These are phyloP conservation scores for Gracilaria caudata DNA, from an alignment of 23 red algal genomes.

Conservation along the genomic window DNA sequence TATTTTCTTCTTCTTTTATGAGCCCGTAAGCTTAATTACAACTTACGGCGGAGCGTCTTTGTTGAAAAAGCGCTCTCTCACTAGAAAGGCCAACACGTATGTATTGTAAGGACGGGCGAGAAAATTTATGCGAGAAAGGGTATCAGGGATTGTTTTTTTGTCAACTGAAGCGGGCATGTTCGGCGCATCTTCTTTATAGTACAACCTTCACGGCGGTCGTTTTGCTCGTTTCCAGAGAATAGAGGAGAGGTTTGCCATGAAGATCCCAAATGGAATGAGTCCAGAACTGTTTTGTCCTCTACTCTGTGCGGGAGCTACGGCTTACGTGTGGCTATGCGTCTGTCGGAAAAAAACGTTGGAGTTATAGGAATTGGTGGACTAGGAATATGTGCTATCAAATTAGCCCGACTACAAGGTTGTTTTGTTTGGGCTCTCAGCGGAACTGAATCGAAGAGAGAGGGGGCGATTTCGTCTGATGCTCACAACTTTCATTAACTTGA, in stretches of 20 bases:
- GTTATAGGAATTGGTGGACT: slow-evolving; percentile 48
- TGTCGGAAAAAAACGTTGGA: not conserved
- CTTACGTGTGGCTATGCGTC: slow-evolving; percentile 39
- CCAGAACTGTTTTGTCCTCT: slow-evolving; percentile 48
- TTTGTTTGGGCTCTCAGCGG: slow-evolving; percentile 1
- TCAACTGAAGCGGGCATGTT: slow-evolving; percentile 5
- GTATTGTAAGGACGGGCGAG: slow-evolving; percentile 31
- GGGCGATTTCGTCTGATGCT: slow-evolving; percentile 29
- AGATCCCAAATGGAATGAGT: slow-evolving; percentile 40
- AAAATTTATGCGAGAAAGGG: slow-evolving; percentile 59
- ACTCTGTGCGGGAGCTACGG: slow-evolving; percentile 53
- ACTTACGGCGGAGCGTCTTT: too few species aligned
- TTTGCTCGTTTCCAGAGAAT: slow-evolving; percentile 56
- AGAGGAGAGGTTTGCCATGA: slow-evolving; percentile 60
- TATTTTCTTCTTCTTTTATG: too few species aligned
- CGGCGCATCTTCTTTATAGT: slow-evolving; percentile 6
- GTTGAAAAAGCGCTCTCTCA: too few species aligned
- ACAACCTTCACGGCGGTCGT: slow-evolving; percentile 49
- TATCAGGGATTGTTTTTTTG: slow-evolving; percentile 55
- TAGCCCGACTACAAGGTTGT: slow-evolving; percentile 30
- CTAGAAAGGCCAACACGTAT: too few species aligned
- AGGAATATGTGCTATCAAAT: slow-evolving; percentile 36
- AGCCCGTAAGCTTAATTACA: too few species aligned
- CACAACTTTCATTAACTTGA: slow-evolving; percentile 28
- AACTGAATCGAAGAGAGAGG: slow-evolving; percentile 30